Evolutionary conservation across 257 asterid genomes (phyloP), one percentile per base, ranked within the genome.

Genomic region (Echium plantagineum): DNA sequence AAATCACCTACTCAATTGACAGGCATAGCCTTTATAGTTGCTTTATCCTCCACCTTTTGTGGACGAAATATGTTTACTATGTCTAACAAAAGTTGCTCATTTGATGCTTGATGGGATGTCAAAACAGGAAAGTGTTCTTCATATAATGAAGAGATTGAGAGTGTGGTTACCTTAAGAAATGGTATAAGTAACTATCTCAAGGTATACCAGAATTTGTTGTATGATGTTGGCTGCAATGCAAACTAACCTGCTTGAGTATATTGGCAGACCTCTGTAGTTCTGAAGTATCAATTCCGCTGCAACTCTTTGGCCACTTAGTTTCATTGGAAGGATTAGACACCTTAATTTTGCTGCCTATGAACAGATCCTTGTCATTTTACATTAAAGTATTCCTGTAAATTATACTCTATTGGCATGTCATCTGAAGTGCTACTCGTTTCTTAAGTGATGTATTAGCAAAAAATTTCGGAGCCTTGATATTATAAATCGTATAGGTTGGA

Each of bases 401-500:
- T 28, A 28, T 28, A 28, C 32, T 28, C 13, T 7, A 35, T 35
- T 35, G 46, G 12, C 13, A 31, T 53, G 9, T 31, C 55, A 54
- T 61, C 60, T 21, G 61, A 5, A 16, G 17, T 58, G 20, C 20
- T 19, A 35, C 57, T 26, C 26, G 9, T 32, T n/a, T 7, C 15
- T 21, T 32, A 55, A 26, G 57, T 15, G 5, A 48, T 48, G 6
- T 35, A 30, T 22, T 47, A 60, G 8, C 35, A 19, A 35, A 7
- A 5, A 8, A 53, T 18, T 22, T n/a, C 1, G 21, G 19, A 18
- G 59, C 62, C 66, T 31, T 4, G 16, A 42, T 49, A 48, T 21
- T 59, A 63, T 57, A 30, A 21, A 21, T 57, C 62, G 58, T 74
- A 71, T 87, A 93, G 99, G 70, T 78, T 93, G 84, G 99, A 93